Evolutionary conservation across 257 asterid species (phyloP).

Genomic region (Capsicum pubescens): DNA sequence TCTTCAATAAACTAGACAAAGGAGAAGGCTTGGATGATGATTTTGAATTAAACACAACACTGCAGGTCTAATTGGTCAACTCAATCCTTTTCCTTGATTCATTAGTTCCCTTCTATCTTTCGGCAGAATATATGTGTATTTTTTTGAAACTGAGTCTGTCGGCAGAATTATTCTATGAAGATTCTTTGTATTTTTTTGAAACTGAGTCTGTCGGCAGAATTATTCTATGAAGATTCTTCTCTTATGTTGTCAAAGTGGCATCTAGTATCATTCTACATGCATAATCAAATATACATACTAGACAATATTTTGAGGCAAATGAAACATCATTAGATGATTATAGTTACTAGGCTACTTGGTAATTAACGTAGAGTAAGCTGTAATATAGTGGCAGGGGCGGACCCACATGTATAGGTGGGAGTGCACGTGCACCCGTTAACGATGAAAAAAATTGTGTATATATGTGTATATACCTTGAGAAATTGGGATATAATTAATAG

Average conservation of each 20-base stretch:
- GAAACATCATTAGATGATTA: constrained; percentile 6
- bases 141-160: not conserved
- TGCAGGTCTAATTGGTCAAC: constrained; percentile 66
- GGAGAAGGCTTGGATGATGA: constrained; percentile 92
- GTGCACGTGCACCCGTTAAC: too few relatives aligned
- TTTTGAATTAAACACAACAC: constrained; percentile 88
- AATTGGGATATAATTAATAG: too few relatives aligned
- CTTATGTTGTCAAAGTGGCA: constrained; percentile 20
- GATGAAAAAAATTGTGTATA: too few relatives aligned
- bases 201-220: not conserved
- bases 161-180: too few relatives aligned
- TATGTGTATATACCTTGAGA: too few relatives aligned
- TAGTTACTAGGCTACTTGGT: not conserved
- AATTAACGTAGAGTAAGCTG: constrained; percentile 17
- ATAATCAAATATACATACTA: not conserved
- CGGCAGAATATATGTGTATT: not conserved
- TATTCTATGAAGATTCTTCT: not conserved
- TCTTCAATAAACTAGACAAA: constrained; percentile 87
- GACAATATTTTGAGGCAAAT: not conserved
- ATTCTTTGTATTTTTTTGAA: too few relatives aligned
- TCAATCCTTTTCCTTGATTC: constrained; percentile 27
- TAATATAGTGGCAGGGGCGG: not conserved
- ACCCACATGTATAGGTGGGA: too few relatives aligned
- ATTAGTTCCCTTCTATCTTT: constrained; percentile 14
- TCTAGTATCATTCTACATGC: constrained; percentile 18